Conservation (phyloP, 805 yeast species). For the Candida broadrunensis region DNA sequence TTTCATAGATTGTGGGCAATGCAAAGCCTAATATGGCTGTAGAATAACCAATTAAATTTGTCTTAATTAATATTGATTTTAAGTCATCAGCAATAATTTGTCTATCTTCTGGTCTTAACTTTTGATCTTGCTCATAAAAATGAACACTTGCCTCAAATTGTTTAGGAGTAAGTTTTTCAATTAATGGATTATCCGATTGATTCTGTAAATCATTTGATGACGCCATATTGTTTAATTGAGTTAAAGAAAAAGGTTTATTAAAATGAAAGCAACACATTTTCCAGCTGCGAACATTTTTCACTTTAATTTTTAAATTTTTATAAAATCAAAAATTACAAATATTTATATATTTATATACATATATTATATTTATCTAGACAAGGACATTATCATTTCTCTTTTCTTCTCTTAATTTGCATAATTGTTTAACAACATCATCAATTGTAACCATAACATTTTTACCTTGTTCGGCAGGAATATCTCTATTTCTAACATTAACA, state of each 20-base stretch:
- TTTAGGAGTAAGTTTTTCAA: constrained; percentile 24
- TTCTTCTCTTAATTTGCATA: constrained; percentile 63
- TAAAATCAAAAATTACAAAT: too few species aligned
- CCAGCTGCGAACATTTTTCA: too few species aligned
- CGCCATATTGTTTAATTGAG: too few species aligned
- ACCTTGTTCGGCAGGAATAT: constrained; percentile 86
- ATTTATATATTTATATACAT: too few species aligned
- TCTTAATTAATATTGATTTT: constrained; percentile 17
- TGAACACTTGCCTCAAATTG: constrained; percentile 35
- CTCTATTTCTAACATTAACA: constrained; percentile 97
- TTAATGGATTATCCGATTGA: constrained; percentile 26
- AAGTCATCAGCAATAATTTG: constrained; percentile 27
- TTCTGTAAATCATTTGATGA: constrained; percentile 1
- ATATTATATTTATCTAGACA: constrained; percentile 8
- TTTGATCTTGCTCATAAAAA: constrained; percentile 41
- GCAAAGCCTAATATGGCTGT: constrained; percentile 24
- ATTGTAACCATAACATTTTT: constrained; percentile 81
- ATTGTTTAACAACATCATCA: constrained; percentile 67
- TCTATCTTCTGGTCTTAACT: constrained; percentile 29
- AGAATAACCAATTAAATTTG: constrained; percentile 24
- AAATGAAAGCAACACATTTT: too few species aligned
- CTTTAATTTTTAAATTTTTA: too few species aligned
- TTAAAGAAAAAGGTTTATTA: too few species aligned
- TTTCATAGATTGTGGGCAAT: constrained; percentile 26
- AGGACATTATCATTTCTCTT: constrained; percentile 69